Conservation (phyloP, 139 green algal genomes). For the Haematococcus sp. region DNA sequence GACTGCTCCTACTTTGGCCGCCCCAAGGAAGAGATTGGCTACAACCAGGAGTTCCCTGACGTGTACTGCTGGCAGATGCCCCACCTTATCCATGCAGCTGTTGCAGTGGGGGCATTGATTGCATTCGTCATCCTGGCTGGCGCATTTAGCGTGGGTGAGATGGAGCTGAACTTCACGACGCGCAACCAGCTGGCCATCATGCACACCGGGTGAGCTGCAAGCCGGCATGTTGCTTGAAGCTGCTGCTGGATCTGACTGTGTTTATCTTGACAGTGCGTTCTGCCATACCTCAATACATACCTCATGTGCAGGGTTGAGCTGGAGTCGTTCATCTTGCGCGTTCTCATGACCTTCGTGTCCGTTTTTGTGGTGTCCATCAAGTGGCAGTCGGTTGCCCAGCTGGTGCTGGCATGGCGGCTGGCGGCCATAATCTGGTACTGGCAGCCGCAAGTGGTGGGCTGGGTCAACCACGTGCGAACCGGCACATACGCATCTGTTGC, state of each 20-base stretch:
- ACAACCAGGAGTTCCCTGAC: slow-evolving; percentile 21
- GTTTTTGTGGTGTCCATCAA: not conserved
- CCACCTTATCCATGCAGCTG: slow-evolving; percentile 7
- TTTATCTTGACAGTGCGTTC: too few species aligned
- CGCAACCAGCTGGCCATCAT: slow-evolving; percentile 8
- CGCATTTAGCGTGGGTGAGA: not conserved
- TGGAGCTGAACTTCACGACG: slow-evolving; percentile 2
- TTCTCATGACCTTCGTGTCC: slow-evolving; percentile 3
- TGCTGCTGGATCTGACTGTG: too few species aligned
- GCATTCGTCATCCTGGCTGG: slow-evolving; percentile 4
- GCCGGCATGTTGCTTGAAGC: too few species aligned
- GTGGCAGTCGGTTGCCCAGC: not conserved
- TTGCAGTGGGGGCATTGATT: slow-evolving; percentile 5
- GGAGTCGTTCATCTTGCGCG: not conserved
- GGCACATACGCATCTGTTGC: not conserved
- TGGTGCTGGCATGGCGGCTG: not conserved
- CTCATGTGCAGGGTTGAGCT: slow-evolving; percentile 14
- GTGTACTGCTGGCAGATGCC: slow-evolving; percentile 12
- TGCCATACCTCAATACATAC: too few species aligned
- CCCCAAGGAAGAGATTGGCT: not conserved
- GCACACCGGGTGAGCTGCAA: slow-evolving; percentile 10
- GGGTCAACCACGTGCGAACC: slow-evolving; percentile 12
- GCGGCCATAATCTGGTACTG: not conserved
- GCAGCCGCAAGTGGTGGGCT: slow-evolving; percentile 8
- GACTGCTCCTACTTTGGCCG: slow-evolving; percentile 32